Evolutionary conservation across 179 eudicot genomes (phyloP).

Genomic region (Corrigiola litoralis): DNA sequence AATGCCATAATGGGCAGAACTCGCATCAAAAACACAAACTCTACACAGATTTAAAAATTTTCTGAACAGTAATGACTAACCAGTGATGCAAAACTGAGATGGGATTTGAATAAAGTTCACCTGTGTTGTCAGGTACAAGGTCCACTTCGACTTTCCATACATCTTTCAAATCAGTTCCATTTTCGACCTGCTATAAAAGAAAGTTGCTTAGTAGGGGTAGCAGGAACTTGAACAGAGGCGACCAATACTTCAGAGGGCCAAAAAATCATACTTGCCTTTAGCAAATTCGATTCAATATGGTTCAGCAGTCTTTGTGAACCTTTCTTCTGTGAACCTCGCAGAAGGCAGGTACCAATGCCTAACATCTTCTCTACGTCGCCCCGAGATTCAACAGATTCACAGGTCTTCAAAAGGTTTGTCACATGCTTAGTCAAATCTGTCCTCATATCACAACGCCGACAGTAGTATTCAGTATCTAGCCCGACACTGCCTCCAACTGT

Average conservation of each 20-base stretch:
- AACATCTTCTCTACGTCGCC: conserved; percentile 51
- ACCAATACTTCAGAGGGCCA: not conserved
- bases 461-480: conserved; percentile 85
- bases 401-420: conserved; percentile 38
- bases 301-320: conserved; percentile 47
- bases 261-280: conserved; percentile 53
- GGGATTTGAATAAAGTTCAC: conserved; percentile 22
- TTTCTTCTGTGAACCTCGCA: conserved; percentile 60
- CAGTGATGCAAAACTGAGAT: not conserved
- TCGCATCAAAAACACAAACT: too few species aligned
- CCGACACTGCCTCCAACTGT: conserved; percentile 79
- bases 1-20: not conserved
- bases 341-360: conserved; percentile 41
- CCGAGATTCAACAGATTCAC: conserved; percentile 47
- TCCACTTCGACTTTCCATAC: conserved; percentile 42
- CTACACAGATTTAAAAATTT: too few species aligned
- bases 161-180: conserved; percentile 34
- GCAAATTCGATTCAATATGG: conserved; percentile 42
- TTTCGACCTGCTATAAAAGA: conserved; percentile 33
- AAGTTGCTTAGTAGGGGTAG: conserved; percentile 14
- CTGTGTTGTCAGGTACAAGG: conserved; percentile 22
- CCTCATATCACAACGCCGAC: conserved; percentile 81
- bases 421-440: conserved; percentile 73
- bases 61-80: not conserved
- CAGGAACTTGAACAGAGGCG: not conserved